Evolutionary conservation across 164 flowering plant genomes (phyloP).

Genomic region (Nelumbo lutea): DNA sequence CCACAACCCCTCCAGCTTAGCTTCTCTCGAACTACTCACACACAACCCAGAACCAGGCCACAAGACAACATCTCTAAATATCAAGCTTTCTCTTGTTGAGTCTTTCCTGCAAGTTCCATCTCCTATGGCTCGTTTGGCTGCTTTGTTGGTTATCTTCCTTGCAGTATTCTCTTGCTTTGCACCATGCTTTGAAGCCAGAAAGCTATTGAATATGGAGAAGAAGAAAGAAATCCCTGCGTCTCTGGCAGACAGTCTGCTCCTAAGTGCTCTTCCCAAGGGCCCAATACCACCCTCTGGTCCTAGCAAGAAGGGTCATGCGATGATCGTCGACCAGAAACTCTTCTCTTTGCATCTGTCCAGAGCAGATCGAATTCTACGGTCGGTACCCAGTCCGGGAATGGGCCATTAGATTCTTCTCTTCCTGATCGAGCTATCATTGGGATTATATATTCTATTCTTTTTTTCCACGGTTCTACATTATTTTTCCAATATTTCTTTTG

Average conservation of each 20-base stretch:
- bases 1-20: no score
- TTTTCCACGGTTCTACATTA: not conserved
- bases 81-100: no score
- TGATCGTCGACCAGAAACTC: not conserved
- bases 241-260: not conserved
- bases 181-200: not conserved
- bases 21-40: no score
- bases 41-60: no score
- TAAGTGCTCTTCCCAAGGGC: constrained; percentile 9
- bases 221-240: not conserved
- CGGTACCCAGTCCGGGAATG: constrained; percentile 17
- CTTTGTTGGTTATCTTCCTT: not conserved
- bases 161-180: not conserved
- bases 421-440: no score
- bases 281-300: constrained; percentile 1
- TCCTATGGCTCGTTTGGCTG: not conserved
- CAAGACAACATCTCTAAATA: no score
- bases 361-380: constrained; percentile 7
- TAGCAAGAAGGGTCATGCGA: constrained; percentile 12
- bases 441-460: not conserved
- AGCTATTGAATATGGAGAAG: not conserved
- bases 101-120: not conserved
- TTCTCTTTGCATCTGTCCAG: not conserved
- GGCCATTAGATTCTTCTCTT: constrained; percentile 1
- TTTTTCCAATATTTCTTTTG: not conserved